Base-by-base conservation (phyloP, 2,329 filamentous ascomycete species). In the Phoma sp. region DNA sequence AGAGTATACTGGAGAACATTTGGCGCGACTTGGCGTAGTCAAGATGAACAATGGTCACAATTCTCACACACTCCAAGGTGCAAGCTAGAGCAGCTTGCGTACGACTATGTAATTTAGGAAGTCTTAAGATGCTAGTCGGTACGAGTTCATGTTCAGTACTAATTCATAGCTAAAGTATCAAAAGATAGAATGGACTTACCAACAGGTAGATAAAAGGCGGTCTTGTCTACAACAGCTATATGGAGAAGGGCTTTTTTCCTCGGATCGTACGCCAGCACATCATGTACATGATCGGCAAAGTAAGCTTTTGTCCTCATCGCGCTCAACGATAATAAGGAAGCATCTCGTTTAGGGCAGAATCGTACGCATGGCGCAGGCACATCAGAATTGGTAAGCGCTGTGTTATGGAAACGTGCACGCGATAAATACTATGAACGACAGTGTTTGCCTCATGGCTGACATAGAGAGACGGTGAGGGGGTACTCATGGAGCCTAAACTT, bases 211-310 rank as follows among this genome's bases (percentile, higher is more conserved):
- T 48, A n/a, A n/a, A 47, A 19, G 8, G 37, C 31, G 15, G 15
- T 15, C 40, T 52, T 37, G 29, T 44, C 46, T 43, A 40, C 45
- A 36, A 57, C 49, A n/a, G 55, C 55, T 33, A 53, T 36, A 32
- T 57, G 55, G 33, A 49, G 44, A 22, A 57, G 45, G 2, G 44
- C 55, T 27, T 53, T 57, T 9, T 50, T 38, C 33, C 50, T 45
- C 6, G 38, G 48, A 53, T 57, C 55, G 27, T 52, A 53, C 25
- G 49, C 55, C 40, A 49, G 44, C 33, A 33, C 43, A 37, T 53
- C 55, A 50, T 57, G 55, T 25, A 57, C 44, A 29, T 53, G 53
- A 44, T 57, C 32, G 38, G 44, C 49, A 35, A 57, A 52, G 33
- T 53, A 41, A n/a, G 35, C 43, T 46, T 46, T 40, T 40, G 22